Evolutionary conservation across 148 eudicot species (phyloP), one percentile per base, ranked within the genome.

Genomic region (Amaranthus palmeri): DNA sequence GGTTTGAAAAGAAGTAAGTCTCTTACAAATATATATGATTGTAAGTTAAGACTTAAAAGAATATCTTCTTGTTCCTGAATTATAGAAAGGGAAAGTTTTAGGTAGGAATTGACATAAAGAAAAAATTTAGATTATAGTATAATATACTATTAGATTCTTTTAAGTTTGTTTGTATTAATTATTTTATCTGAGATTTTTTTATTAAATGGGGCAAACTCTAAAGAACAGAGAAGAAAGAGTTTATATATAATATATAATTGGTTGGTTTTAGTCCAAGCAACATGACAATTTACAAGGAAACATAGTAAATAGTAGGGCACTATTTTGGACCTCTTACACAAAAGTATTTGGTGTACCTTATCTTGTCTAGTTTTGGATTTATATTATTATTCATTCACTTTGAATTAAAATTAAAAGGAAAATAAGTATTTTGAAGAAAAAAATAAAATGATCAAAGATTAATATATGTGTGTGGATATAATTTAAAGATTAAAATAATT

Each of bases 51-150:
- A 4, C 36, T 15, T 15, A 0, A 56, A 56, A n/a, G 2, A 8
- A 14, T 43, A 6, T 67, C 54, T 55, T 65, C 75, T 53, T 55
- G 59, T 44, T 67, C 81, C 81, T 73, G 73, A 69, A 13, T 53
- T 47, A 68, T 18, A 3, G 41, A 73, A 44, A 73, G 44, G 63
- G 11, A 61, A 67, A 68, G 14, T 25, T 50, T 60, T 48, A 61
- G 52, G 63, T 54, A 59, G 40, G 64, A 17, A 42, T 3, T 5
- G 3, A 36, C 2, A 51, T 49, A 0, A 50, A 61, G 47, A 64
- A 57, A 77, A 15, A 58, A 36, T 48, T 13, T 17, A 52, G 56
- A 78, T 54, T 67, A 43, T 49, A 72, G 25, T 40, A 63, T 47
- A 56, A 25, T 2, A 25, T 25, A 25, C 36, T 25, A 25, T 25